Evolutionary conservation across 1,139 yeast genomes (phyloP), one percentile per base, ranked within the genome.

Genomic region (Schwanniomyces etchellsii): DNA sequence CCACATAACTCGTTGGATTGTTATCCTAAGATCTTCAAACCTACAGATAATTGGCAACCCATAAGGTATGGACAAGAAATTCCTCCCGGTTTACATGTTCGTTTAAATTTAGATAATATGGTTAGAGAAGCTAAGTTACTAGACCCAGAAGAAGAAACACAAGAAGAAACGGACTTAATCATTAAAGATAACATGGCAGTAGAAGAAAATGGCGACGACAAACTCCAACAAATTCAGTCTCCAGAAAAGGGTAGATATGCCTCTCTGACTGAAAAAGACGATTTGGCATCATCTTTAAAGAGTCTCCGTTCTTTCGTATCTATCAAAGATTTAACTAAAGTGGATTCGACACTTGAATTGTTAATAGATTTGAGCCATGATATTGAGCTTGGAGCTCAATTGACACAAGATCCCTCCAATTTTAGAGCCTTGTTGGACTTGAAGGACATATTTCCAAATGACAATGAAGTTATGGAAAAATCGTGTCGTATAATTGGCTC

Each of bases 51-150:
- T 43, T 88, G 95, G 94, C 78, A 80, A 59, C 48, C 48, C 2
- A 72, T 88, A 5, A 69, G 61, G 49, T 77, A 71, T 36, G 84
- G 81, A 11, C 94, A 83, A 48, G 68, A 71, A 11, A 67, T 85
- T 5, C 95, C 95, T 1, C 71, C 71, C 12, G 96, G 96, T 0
- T 58, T 86, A 27, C 94, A 86, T 54, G 77, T 82, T 27, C 63
- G 85, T 45, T 49, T 81, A 45, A 73, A 85, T 50, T 58, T 83
- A 33, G 86, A 81, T 16, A 80, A 88, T 0, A 77, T 81, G 16
- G 52, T 58, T 24, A 74, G 67, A 47, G 84, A 81, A 49, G 96
- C 95, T 1, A 81, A 74, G 40, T 35, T 81, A 6, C 48, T 65
- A 47, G 70, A 64, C 13, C 44, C 47, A 3, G 24, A 26, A 5